Conservation (phyloP, 139 green algal genomes). For the Tetradesmus lagerheimii region DNA sequence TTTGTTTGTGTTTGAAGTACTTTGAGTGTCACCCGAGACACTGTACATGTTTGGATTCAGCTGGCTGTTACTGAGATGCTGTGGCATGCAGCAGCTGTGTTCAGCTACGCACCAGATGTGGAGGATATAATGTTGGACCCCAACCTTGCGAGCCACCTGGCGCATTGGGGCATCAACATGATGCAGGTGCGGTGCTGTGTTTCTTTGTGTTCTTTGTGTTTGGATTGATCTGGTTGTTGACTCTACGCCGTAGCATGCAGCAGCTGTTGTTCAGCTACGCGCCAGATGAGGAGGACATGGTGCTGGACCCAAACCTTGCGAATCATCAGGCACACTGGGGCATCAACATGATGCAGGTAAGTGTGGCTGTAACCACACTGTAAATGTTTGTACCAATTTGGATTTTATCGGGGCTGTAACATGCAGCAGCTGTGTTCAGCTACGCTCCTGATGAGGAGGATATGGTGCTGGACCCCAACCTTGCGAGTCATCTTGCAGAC, state of each 20-base stretch:
- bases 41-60: no score
- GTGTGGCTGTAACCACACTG: no score
- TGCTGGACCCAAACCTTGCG: slow-evolving; percentile 87
- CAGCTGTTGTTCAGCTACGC: slow-evolving; percentile 40
- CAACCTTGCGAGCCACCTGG: slow-evolving; percentile 84
- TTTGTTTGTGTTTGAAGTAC: no score
- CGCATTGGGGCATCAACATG: slow-evolving; percentile 99
- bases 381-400: no score
- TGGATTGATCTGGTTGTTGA: not conserved
- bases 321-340: slow-evolving; percentile 97
- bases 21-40: no score
- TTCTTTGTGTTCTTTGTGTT: no score
- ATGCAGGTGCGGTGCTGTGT: slow-evolving; percentile 62
- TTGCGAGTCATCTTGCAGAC: slow-evolving; percentile 90
- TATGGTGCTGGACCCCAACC: slow-evolving; percentile 93
- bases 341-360: slow-evolving; percentile 95
- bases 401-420: no score
- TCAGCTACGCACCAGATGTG: slow-evolving; percentile 89
- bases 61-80: no score
- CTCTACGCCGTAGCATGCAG: no score
- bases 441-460: slow-evolving; percentile 94
- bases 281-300: slow-evolving; percentile 97
- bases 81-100: no score
- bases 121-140: slow-evolving; percentile 98
- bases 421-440: no score